phyloP scores from a whole-genome alignment of 768 basidiomycete species.

The Phlebiopsis flavidoalba region DNA sequence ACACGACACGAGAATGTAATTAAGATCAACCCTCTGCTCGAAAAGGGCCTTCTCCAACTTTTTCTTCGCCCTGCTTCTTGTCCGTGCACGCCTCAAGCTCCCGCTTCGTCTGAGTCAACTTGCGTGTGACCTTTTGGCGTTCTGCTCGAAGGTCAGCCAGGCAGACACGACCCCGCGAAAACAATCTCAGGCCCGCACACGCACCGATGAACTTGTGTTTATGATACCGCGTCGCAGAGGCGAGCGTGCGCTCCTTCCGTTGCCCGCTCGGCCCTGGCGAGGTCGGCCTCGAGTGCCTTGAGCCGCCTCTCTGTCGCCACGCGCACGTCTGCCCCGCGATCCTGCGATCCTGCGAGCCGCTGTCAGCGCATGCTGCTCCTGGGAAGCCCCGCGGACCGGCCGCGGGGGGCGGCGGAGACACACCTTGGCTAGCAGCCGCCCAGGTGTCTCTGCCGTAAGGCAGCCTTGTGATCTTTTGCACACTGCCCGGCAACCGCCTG shows the following conservation, averaged over 20 bases:
- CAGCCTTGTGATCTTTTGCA: conserved; percentile 85
- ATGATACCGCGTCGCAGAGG: conserved; percentile 80
- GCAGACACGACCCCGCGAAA: not conserved
- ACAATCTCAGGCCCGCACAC: conserved; percentile 12
- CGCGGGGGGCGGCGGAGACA: conserved; percentile 1
- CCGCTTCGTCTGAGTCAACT: conserved; percentile 66
- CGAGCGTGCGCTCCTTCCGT: conserved; percentile 65
- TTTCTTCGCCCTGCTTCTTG: conserved; percentile 30
- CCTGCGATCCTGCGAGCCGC: conserved; percentile 53
- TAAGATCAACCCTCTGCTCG: conserved; percentile 79
- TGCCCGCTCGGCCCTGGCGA: conserved; percentile 55
- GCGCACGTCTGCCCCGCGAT: conserved; percentile 81
- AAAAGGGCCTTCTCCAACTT: conserved; percentile 43
- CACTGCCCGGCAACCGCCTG: conserved; percentile 51
- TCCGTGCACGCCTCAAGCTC: conserved; percentile 35
- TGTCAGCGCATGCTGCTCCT: not conserved
- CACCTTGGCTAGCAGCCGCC: conserved; percentile 77
- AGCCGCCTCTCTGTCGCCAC: conserved; percentile 77
- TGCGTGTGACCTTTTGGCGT: conserved; percentile 79
- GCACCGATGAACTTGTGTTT: conserved; percentile 93
- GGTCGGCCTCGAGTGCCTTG: conserved; percentile 69
- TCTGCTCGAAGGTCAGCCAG: conserved; percentile 43
- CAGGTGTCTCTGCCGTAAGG: conserved; percentile 80
- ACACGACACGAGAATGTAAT: conserved; percentile 75
- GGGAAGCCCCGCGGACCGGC: not conserved